Evolutionary conservation across 331 rosid species (phyloP).

Genomic region (Stylosanthes scabra): DNA sequence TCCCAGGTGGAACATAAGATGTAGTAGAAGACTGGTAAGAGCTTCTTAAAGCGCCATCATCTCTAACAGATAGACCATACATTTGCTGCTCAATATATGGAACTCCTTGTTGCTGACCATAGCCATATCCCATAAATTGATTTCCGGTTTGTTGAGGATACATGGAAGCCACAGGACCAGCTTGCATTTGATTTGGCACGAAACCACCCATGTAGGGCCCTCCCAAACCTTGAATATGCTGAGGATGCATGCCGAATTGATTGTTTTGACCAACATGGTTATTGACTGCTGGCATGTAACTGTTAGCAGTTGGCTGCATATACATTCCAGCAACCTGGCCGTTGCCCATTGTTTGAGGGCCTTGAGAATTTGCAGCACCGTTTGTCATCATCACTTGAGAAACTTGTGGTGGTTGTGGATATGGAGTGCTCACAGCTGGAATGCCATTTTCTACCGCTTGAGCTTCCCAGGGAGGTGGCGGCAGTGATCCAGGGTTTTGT

Average conservation of each 20-base stretch:
- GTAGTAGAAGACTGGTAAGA: constrained; percentile 64
- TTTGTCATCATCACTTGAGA: constrained; percentile 56
- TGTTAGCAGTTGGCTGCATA: constrained; percentile 63
- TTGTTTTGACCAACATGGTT: constrained; percentile 61
- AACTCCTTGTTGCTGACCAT: constrained; percentile 68
- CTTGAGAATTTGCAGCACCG: constrained; percentile 56
- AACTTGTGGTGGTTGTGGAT: constrained; percentile 62
- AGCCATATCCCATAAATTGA: constrained; percentile 74
- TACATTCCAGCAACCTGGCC: constrained; percentile 57
- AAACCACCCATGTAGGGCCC: constrained; percentile 66
- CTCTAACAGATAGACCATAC: constrained; percentile 79
- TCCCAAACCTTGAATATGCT: constrained; percentile 59
- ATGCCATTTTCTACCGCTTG: constrained; percentile 64
- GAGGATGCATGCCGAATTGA: constrained; percentile 69
- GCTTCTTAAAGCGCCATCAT: constrained; percentile 62
- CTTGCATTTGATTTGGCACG: constrained; percentile 62
- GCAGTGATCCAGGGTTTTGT: constrained; percentile 71
- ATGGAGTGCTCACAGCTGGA: constrained; percentile 62
- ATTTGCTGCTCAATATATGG: constrained; percentile 80
- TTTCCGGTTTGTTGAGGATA: constrained; percentile 84
- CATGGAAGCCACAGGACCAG: constrained; percentile 50
- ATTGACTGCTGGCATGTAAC: constrained; percentile 61
- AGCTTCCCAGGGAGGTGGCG: constrained; percentile 99
- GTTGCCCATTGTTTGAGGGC: constrained; percentile 60
- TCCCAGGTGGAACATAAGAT: constrained; percentile 67